Conservation (phyloP, 306 rosid genomes). For the Calophaca sinica region DNA sequence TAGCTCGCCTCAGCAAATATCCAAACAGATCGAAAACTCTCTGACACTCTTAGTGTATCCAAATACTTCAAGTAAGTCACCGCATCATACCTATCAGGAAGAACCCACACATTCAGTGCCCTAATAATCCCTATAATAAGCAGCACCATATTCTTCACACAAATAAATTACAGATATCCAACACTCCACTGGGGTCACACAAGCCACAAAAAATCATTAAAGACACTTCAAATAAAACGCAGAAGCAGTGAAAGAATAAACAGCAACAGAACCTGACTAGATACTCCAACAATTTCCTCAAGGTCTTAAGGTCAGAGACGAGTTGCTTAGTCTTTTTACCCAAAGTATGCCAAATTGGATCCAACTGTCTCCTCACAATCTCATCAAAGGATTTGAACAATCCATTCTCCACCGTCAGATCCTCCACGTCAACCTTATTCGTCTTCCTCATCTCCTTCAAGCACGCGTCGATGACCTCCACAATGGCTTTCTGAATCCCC, state of each 20-base stretch:
- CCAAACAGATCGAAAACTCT: slow-evolving; percentile 95
- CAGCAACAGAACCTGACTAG: slow-evolving; percentile 58
- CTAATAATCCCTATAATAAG: neutral
- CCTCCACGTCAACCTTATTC: slow-evolving; percentile 91
- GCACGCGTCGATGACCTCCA: slow-evolving; percentile 96
- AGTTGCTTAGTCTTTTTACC: slow-evolving; percentile 96
- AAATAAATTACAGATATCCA: slow-evolving; percentile 3
- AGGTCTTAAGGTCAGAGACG: slow-evolving; percentile 86
- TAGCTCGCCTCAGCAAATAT: slow-evolving; percentile 97
- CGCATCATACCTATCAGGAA: slow-evolving; percentile 79
- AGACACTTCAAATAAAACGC: neutral
- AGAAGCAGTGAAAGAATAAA: neutral
- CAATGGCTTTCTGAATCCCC: slow-evolving; percentile 82
- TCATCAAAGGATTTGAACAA: slow-evolving; percentile 96
- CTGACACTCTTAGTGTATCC: slow-evolving; percentile 92
- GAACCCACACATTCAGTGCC: slow-evolving; percentile 45
- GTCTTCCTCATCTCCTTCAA: slow-evolving; percentile 97
- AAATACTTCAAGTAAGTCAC: slow-evolving; percentile 92
- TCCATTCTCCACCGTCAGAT: slow-evolving; percentile 88
- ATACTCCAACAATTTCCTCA: slow-evolving; percentile 91
- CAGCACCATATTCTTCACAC: slow-evolving; percentile 29
- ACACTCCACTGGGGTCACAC: neutral
- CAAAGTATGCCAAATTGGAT: slow-evolving; percentile 97
- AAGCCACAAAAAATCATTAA: no score
- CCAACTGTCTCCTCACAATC: slow-evolving; percentile 91